Evolutionary conservation across 2,329 filamentous ascomycete genomes (phyloP), one percentile per base, ranked within the genome.

Genomic region (Corynespora cassiicola): DNA sequence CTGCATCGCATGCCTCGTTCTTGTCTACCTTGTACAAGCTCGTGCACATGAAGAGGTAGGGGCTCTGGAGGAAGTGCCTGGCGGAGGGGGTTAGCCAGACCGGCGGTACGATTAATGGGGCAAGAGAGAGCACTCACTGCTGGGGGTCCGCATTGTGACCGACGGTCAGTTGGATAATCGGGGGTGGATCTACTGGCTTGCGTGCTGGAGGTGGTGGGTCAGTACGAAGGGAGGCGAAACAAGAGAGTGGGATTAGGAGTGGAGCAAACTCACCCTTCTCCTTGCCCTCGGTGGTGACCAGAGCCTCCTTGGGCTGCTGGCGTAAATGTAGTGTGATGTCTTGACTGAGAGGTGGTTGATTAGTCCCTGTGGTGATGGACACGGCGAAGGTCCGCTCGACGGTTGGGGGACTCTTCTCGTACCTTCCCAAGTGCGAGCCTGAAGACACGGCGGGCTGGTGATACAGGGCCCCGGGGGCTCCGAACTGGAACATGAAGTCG

Each of bases 141-240:
- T 80, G 69, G 12, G 78, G 75, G 61, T 82, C 81, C 19, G 60
- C 63, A 18, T 66, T 61, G 31, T 69, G 63, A 33, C 66, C 69
- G 39, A 84, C 80, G 66, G 70, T 68, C 30, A 95, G 77, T 70
- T 92, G 84, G 29, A 95, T 75, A 54, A 95, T 88, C 26, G 90
- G 90, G 9, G 90, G 90, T 34, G 91, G 90, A 64, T 96, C 90
- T 58, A 96, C 82, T 6, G 90, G 88, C 68, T 95, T 95, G 52
- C 90, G 85, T 60, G 88, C 87, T 88, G 63, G 14, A 31, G 19
- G 30, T 9, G 27, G n/a, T n/a, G n/a, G n/a, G n/a, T n/a, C n/a
- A n/a, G n/a, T n/a, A n/a, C n/a, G n/a, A n/a, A n/a, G n/a, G 39
- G 44, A 23, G 44, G 33, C 19, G 8, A 30, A 19, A 28, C 26